Evolutionary conservation across 2,329 filamentous ascomycete genomes (phyloP).

Genomic region (Sarocladium kiliense): DNA sequence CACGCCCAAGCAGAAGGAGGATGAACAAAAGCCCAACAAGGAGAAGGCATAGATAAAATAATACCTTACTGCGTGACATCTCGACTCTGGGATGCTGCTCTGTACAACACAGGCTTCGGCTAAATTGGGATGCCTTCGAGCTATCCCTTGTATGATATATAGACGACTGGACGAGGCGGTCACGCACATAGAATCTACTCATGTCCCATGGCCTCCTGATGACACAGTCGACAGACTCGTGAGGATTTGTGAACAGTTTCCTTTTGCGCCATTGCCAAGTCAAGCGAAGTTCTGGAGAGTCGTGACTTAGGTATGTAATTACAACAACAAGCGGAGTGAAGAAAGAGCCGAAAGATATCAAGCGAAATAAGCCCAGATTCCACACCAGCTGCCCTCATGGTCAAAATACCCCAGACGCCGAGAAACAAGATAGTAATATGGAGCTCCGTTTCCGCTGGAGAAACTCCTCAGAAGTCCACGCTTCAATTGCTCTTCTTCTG

Average conservation of each 20-base stretch:
- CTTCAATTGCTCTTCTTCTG: conserved; percentile 27
- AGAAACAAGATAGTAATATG: neutral
- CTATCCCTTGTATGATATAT: neutral
- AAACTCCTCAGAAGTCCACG: too few relatives aligned
- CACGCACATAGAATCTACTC: conserved; percentile 9
- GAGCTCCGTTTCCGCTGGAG: too few relatives aligned
- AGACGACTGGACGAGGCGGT: conserved; percentile 8
- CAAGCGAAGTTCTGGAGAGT: neutral
- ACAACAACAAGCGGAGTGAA: neutral
- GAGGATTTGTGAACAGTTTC: neutral
- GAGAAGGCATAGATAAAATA: conserved; percentile 12
- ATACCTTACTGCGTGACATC: neutral
- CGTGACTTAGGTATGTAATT: neutral
- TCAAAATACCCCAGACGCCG: neutral
- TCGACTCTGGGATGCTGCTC: neutral
- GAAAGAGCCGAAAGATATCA: neutral
- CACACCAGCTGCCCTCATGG: neutral
- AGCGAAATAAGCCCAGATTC: neutral
- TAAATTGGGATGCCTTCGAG: neutral
- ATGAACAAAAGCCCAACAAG: conserved; percentile 12
- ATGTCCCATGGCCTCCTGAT: conserved; percentile 5
- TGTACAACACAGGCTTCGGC: neutral
- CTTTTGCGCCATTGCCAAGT: neutral
- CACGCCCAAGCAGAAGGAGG: conserved; percentile 11
- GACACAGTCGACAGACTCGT: neutral